A percentile compares a stretch with the other conserved stretches of the same genome.
phyloP scores from a whole-genome alignment of 345 rosid genomes.

The Mallotus nudiflorus region DNA sequence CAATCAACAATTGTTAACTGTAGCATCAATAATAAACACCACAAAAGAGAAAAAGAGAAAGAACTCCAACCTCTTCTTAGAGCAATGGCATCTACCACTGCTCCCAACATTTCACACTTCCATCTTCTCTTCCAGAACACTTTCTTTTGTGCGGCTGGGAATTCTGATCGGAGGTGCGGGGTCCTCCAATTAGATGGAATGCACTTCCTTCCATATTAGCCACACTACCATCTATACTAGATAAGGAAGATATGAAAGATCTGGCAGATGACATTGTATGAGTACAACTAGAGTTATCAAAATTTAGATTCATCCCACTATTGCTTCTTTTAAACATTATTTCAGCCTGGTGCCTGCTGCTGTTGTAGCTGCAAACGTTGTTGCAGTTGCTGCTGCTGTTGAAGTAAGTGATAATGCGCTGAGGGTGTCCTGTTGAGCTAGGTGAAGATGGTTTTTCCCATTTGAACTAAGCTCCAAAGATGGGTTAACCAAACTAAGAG shows the following conservation, averaged over 20 bases:
- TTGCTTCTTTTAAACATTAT: conserved; percentile 62
- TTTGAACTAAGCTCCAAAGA: conserved; percentile 55
- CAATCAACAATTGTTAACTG: too few species aligned
- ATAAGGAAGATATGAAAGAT: conserved; percentile 73
- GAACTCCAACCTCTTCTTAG: conserved; percentile 64
- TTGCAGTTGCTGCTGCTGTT: conserved; percentile 50
- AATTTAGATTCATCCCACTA: conserved; percentile 65
- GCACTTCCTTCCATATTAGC: conserved; percentile 55
- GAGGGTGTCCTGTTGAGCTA: conserved; percentile 46
- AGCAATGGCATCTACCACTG: conserved; percentile 69
- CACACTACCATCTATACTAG: conserved; percentile 76
- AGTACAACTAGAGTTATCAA: conserved; percentile 76
- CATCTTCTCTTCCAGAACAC: conserved; percentile 64
- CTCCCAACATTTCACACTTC: conserved; percentile 67
- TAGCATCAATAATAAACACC: too few species aligned
- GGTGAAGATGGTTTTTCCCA: conserved; percentile 54
- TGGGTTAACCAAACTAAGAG: conserved; percentile 49
- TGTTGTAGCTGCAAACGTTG: conserved; percentile 50
- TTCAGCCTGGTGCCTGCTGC: conserved; percentile 73
- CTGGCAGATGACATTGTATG: conserved; percentile 71
- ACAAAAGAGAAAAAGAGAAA: not conserved
- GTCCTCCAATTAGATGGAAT: conserved; percentile 56
- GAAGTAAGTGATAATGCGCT: conserved; percentile 45
- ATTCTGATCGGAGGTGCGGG: conserved; percentile 64
- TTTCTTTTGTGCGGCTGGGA: conserved; percentile 66